Evolutionary conservation across 768 basidiomycete genomes (phyloP).

Genomic region (Pisolithus tinctorius): DNA sequence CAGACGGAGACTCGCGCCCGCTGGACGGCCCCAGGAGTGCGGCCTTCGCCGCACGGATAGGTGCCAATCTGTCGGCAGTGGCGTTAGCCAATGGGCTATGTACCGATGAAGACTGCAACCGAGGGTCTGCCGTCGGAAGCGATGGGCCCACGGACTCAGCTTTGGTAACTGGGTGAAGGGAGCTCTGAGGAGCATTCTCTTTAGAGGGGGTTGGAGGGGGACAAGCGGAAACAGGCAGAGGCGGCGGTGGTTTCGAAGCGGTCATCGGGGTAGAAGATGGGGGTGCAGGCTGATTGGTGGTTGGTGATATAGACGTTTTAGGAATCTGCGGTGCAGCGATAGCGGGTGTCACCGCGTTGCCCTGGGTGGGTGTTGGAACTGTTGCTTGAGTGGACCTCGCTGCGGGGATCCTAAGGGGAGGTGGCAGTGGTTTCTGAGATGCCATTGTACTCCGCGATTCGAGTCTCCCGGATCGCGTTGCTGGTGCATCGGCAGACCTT

Average conservation of each 20-base stretch:
- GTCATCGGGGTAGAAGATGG: too few relatives aligned
- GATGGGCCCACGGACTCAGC: constrained; percentile 11
- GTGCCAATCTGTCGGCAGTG: constrained; percentile 23
- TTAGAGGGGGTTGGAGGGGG: not conserved
- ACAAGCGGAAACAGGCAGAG: too few relatives aligned
- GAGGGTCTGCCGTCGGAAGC: not conserved
- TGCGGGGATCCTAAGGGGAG: too few relatives aligned
- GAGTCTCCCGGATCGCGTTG: not conserved
- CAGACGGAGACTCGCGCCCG: not conserved
- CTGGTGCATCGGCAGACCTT: not conserved
- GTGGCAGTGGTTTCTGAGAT: too few relatives aligned
- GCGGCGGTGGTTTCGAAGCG: too few relatives aligned
- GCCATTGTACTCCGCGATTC: not conserved
- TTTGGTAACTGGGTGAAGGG: constrained; percentile 4
- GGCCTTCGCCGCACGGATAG: constrained; percentile 28
- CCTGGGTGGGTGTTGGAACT: not conserved
- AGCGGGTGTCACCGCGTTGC: too few relatives aligned
- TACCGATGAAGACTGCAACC: not conserved
- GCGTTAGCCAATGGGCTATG: constrained; percentile 4
- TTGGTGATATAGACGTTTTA: too few relatives aligned
- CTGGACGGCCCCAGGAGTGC: constrained; percentile 5
- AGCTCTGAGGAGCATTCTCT: too few relatives aligned
- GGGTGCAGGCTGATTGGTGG: too few relatives aligned
- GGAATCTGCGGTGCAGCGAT: too few relatives aligned
- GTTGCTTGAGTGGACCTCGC: not conserved